Evolutionary conservation across 1,284 basidiomycete genomes (phyloP).

Genomic region (Mycena sp.): DNA sequence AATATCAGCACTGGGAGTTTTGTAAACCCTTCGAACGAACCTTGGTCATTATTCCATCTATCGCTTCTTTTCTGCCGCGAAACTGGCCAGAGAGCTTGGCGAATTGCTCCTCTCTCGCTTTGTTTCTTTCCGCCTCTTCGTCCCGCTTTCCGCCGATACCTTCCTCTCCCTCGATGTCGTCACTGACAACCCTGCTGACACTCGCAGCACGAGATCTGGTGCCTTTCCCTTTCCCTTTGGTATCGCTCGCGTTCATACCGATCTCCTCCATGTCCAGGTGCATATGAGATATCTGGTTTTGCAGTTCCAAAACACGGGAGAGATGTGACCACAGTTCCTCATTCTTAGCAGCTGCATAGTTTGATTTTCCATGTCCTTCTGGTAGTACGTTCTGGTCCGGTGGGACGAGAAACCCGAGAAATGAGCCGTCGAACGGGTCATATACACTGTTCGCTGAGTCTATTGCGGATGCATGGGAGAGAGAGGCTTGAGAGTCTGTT

Average conservation of each 20-base stretch:
- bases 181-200: conserved; percentile 30
- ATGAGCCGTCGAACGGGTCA: conserved; percentile 27
- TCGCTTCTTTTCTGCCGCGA: conserved; percentile 69
- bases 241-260: conserved; percentile 47
- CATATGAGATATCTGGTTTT: conserved; percentile 74
- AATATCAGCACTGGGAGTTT: conserved; percentile 6
- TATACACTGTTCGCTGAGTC: conserved; percentile 11
- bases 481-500: conserved; percentile 10
- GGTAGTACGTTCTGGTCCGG: conserved; percentile 34
- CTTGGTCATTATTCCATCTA: conserved; percentile 77
- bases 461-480: not conserved
- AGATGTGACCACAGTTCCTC: conserved; percentile 73
- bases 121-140: conserved; percentile 56
- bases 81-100: conserved; percentile 71
- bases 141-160: conserved; percentile 55
- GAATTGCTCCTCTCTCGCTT: conserved; percentile 70
- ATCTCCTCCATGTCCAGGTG: conserved; percentile 79
- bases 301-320: conserved; percentile 69
- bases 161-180: conserved; percentile 54
- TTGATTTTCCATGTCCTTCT: conserved; percentile 27
- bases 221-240: conserved; percentile 45
- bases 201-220: conserved; percentile 33
- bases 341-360: conserved; percentile 43
- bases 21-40: conserved; percentile 44
- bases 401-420: conserved; percentile 38